Evolutionary conservation across 352 stramenopile species (phyloP).

Genomic region (Pythium rhizo-oryzae): DNA sequence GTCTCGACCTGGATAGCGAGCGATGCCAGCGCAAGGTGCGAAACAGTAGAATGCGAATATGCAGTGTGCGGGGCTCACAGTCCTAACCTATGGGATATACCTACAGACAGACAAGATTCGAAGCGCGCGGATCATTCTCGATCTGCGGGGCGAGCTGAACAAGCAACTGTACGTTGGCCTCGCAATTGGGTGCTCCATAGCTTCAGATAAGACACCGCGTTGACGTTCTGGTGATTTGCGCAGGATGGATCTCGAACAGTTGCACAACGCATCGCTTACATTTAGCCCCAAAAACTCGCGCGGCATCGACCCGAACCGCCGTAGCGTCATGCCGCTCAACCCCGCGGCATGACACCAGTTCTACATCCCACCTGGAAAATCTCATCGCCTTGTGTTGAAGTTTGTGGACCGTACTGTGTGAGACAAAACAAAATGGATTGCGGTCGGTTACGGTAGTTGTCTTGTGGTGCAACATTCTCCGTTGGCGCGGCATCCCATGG

Average conservation of each 20-base stretch:
- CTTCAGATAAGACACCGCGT: too few species aligned
- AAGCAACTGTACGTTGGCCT: slow-evolving; percentile 28
- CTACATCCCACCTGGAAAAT: too few species aligned
- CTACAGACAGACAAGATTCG: slow-evolving; percentile 28
- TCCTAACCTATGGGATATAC: not conserved
- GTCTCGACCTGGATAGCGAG: slow-evolving; percentile 22
- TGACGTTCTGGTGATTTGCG: not conserved
- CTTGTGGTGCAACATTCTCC: not conserved
- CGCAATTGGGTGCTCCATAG: not conserved
- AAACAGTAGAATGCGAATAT: not conserved
- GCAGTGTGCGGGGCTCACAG: too few species aligned
- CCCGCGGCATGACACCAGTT: slow-evolving; percentile 20
- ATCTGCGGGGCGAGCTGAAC: slow-evolving; percentile 34
- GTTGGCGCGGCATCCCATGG: slow-evolving; percentile 20
- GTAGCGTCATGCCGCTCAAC: slow-evolving; percentile 18
- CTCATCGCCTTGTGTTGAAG: slow-evolving; percentile 6
- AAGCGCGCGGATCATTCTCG: slow-evolving; percentile 33
- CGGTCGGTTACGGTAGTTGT: slow-evolving; percentile 17
- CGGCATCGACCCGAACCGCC: slow-evolving; percentile 34
- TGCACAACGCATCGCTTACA: slow-evolving; percentile 31
- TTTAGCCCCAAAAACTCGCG: slow-evolving; percentile 40
- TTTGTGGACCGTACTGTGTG: slow-evolving; percentile 13
- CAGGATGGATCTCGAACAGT: slow-evolving; percentile 35
- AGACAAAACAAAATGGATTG: slow-evolving; percentile 18
- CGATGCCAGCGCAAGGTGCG: slow-evolving; percentile 27